Percentiles rank a stretch among this genome's conserved stretches.
Evolutionary conservation across 345 rosid genomes (phyloP).

Genomic region (Turnera subulata): DNA sequence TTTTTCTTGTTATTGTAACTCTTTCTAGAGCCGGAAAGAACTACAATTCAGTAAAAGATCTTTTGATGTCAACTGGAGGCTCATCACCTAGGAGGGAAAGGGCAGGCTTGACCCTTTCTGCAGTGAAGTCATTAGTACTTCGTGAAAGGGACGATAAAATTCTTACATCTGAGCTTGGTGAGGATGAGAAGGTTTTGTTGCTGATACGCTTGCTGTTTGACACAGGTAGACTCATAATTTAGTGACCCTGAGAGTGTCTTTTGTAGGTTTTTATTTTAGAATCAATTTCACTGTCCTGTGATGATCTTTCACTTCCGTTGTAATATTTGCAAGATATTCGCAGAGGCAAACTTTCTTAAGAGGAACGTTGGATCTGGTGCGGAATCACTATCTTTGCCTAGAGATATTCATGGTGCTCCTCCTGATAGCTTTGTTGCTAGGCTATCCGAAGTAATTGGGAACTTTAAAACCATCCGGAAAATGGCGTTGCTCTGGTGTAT

Average conservation of each 20-base stretch:
- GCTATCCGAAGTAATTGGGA: constrained; percentile 91
- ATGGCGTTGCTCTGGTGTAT: constrained; percentile 88
- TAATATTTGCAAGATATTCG: constrained; percentile 68
- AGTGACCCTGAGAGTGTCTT: constrained; percentile 7
- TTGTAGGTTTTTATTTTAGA: neutral
- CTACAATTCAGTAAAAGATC: constrained; percentile 71
- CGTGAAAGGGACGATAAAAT: constrained; percentile 90
- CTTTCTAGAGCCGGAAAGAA: constrained; percentile 61
- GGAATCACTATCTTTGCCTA: constrained; percentile 48
- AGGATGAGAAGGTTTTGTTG: constrained; percentile 58
- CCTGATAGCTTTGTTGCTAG: constrained; percentile 67
- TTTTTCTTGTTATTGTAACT: constrained; percentile 5
- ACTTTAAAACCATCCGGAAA: constrained; percentile 62
- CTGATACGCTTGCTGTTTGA: constrained; percentile 54
- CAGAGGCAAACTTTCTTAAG: constrained; percentile 78
- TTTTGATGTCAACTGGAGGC: constrained; percentile 57
- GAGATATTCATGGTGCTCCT: constrained; percentile 89
- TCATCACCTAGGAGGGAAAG: constrained; percentile 87
- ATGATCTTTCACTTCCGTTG: constrained; percentile 56
- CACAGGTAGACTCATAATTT: constrained; percentile 50
- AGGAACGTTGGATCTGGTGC: constrained; percentile 53
- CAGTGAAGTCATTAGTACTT: constrained; percentile 79
- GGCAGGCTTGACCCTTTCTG: constrained; percentile 79
- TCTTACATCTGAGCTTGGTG: constrained; percentile 50
- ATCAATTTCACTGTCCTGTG: constrained; percentile 28